These are phyloP conservation scores for Trichoderma arundinaceum DNA, from an alignment of 2,329 filamentous ascomycete species.

Conservation along the genomic window DNA sequence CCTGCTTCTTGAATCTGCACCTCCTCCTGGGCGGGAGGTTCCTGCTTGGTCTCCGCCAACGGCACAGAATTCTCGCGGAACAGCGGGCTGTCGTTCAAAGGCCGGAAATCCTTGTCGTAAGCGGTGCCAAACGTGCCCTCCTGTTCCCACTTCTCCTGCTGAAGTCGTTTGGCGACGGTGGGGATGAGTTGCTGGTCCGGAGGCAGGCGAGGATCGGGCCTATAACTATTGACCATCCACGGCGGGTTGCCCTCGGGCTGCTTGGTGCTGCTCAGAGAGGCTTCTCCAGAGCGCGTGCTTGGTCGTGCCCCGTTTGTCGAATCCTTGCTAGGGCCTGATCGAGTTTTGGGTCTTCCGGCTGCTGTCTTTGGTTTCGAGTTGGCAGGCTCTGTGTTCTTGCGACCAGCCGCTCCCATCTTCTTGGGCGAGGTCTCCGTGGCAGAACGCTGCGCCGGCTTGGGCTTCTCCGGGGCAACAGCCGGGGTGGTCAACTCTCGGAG, in stretches of 20 bases:
- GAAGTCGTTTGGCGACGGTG: constrained; percentile 86
- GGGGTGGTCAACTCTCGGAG: constrained; percentile 39
- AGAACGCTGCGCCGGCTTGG: constrained; percentile 46
- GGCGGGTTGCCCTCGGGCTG: constrained; percentile 92
- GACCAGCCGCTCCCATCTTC: constrained; percentile 49
- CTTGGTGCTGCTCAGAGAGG: constrained; percentile 53
- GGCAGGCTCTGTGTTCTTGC: constrained; percentile 51
- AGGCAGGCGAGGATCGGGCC: constrained; percentile 89
- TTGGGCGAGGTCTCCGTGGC: constrained; percentile 60
- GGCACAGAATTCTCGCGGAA: constrained; percentile 39
- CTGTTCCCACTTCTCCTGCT: constrained; percentile 94
- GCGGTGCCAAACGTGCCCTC: constrained; percentile 84
- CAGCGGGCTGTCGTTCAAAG: constrained; percentile 72
- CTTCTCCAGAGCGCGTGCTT: constrained; percentile 65
- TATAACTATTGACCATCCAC: constrained; percentile 94
- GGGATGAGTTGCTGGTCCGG: constrained; percentile 95
- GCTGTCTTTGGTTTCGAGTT: constrained; percentile 50
- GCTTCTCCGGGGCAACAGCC: constrained; percentile 34
- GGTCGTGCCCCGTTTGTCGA: constrained; percentile 60
- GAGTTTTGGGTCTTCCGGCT: constrained; percentile 65
- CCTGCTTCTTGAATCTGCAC: constrained; percentile 42
- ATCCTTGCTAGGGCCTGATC: constrained; percentile 60
- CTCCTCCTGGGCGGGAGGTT: constrained; percentile 33
- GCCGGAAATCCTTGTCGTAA: constrained; percentile 87
- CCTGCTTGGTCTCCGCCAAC: constrained; percentile 29